Evolutionary conservation across 2,329 filamentous ascomycete genomes (phyloP), one percentile per base, ranked within the genome.

Genomic region (Colletotrichum shisoi): DNA sequence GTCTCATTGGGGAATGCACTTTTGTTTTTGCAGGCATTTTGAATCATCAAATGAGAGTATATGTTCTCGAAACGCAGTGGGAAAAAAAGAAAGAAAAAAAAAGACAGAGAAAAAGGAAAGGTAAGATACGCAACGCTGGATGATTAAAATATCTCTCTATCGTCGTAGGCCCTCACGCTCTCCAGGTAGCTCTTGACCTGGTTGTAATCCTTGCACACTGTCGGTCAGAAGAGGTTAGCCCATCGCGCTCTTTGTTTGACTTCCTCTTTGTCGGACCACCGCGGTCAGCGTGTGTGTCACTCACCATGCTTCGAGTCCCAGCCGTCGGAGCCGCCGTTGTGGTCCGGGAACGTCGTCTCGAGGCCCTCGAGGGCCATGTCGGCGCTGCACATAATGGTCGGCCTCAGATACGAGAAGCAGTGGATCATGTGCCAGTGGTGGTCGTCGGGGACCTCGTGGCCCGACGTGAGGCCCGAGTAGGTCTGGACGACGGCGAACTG

Each of bases 391-490:
- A 82, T 78, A 67, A 83, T 79, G 45, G 79, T 79, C 71, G 83
- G 79, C 12, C 81, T 75, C 73, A 83, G 77, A 72, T 83, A 83
- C 70, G 80, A 78, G 72, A 82, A 81, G 75, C 81, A 83, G 74
- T 83, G 81, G 60, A 80, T 78, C 76, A 83, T 80, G 72, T 83
- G 81, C 78, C 69, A 81, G 72, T 81, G 79, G 72, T 81, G 78
- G 69, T 82, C 80, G 27, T 78, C 75, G 19, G 79, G 79, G 44
- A 82, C 74, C 51, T 75, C 70, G 68, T 78, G 76, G 64, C 76
- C 75, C 3, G 78, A 75, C 53, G 74, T 77, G 54, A 81, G 72
- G 24, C 79, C 79, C 0, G 79, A 80, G 73, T 81, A 82, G 6
- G 78, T 81, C 70, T 81, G 78, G 39, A 78, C 79, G 48, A 81